Percentiles rank a stretch among this genome's conserved stretches.
These are phyloP conservation scores for Mortierella sp. DNA, from an alignment of 371 early-diverging fungal genomes.

Conservation along the genomic window DNA sequence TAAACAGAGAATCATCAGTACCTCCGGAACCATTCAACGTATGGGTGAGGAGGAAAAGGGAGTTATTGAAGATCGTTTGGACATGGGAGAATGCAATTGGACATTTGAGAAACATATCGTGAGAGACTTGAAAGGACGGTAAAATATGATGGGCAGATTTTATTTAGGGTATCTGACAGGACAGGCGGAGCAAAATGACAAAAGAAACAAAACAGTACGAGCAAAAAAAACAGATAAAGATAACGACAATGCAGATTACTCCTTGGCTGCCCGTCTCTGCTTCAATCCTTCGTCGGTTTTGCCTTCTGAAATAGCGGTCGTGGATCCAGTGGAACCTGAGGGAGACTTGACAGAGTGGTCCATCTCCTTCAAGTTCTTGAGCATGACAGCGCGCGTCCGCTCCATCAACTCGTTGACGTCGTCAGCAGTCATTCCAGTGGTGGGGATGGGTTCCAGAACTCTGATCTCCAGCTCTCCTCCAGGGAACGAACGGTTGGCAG, in stretches of 20 bases:
- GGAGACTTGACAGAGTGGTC: not conserved
- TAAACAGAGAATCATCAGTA: not conserved
- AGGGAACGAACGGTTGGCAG: slow-evolving; percentile 69
- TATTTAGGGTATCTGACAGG: slow-evolving; percentile 14
- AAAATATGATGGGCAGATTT: not conserved
- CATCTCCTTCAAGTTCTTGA: slow-evolving; percentile 76
- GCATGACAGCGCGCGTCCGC: slow-evolving; percentile 78
- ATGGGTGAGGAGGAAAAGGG: not conserved
- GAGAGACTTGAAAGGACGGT: not conserved
- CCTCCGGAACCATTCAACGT: not conserved
- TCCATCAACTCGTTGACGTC: slow-evolving; percentile 78
- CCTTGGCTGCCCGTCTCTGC: slow-evolving; percentile 33
- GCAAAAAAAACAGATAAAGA: not conserved
- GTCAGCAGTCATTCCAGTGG: slow-evolving; percentile 68
- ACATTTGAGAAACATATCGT: not conserved
- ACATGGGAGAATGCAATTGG: not conserved
- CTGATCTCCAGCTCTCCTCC: slow-evolving; percentile 82
- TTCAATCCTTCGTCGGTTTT: slow-evolving; percentile 20
- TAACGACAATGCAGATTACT: not conserved
- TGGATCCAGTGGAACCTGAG: not conserved
- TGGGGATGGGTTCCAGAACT: slow-evolving; percentile 84
- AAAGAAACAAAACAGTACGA: not conserved
- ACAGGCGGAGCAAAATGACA: not conserved
- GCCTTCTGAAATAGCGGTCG: not conserved
- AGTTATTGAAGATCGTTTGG: not conserved